Evolutionary conservation across 345 rosid species (phyloP).

Genomic region (Hevea brasiliensis): DNA sequence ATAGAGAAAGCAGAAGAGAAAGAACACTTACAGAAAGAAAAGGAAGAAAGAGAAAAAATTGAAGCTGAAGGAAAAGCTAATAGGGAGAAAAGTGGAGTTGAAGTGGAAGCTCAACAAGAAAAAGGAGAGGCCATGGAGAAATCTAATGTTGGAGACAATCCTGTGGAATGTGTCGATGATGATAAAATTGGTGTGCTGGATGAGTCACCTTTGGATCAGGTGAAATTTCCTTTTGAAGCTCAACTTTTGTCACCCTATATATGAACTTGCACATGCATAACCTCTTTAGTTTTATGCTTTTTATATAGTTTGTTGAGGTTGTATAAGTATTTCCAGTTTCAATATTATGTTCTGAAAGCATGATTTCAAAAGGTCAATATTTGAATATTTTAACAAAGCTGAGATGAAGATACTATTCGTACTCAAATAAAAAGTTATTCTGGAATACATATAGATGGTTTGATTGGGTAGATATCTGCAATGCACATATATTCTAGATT

Average conservation of each 20-base stretch:
- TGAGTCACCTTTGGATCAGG: slow-evolving; percentile 63
- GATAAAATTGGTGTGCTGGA: slow-evolving; percentile 52
- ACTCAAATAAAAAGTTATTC: not conserved
- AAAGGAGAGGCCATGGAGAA: slow-evolving; percentile 32
- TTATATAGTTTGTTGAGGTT: not conserved
- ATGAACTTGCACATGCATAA: not conserved
- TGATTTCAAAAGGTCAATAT: not conserved
- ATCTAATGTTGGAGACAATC: slow-evolving; percentile 32
- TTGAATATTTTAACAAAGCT: not conserved
- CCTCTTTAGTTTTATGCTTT: not conserved
- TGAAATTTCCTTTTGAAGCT: slow-evolving; percentile 18
- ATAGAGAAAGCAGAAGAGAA: slow-evolving; percentile 86
- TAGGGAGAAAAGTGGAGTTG: slow-evolving; percentile 35
- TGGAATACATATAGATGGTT: not conserved
- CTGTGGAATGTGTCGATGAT: slow-evolving; percentile 28
- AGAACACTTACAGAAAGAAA: slow-evolving; percentile 67
- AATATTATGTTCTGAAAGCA: not conserved
- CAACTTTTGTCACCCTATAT: not conserved
- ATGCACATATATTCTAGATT: not conserved
- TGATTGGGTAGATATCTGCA: not conserved
- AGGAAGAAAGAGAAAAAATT: slow-evolving; percentile 66
- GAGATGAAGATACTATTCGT: not conserved
- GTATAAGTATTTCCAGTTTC: not conserved
- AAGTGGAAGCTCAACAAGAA: slow-evolving; percentile 42
- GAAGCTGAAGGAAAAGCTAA: slow-evolving; percentile 67